Evolutionary conservation across 2,329 filamentous ascomycete genomes (phyloP), one percentile per base, ranked within the genome.

Genomic region (Orbilia brochopaga): DNA sequence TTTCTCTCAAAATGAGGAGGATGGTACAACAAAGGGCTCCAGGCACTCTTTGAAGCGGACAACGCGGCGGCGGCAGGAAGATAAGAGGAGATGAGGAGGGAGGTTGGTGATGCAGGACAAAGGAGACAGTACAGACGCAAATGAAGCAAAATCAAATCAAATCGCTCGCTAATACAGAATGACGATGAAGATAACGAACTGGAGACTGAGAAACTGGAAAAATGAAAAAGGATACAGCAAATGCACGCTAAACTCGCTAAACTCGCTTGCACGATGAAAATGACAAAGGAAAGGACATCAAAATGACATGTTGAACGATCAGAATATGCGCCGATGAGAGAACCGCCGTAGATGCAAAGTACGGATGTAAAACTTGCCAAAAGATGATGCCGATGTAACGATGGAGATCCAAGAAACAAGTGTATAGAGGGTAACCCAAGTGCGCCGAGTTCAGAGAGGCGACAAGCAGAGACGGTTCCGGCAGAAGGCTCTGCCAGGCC

Each of bases 161-260:
- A 65, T 65, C 67, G 67, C 67, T 72, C 67, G 67, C 67, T 72
- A 72, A 72, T 65, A 72, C 54, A 40, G 57, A 70, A 72, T 24
- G 50, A 57, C 52, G 42, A 61, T 44, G 50, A 30, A 10, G 30
- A 53, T 30, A 23, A n/a, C 54, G 40, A 60, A 42, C 48, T 55
- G 19, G 42, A 61, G 27, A 59, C 57, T 60, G 56, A 52, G 23
- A 42, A 42, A 24, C 44, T 30, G 24, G n/a, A 21, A 15, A 15
- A 35, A 53, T 44, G 37, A 60, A 70, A 61, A 50, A 52, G 23
- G 64, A 42, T 27, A 72, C 30, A 60, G 27, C 60, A 72, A 42
- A 72, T 72, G 67, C 67, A 65, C 67, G 67, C 67, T 72, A 72
- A 72, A 65, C 60, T 65, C 67, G 67, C 67, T 72, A 72, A 72